A percentile compares a stretch with the other conserved stretches of the same genome.
Conservation (phyloP, 345 rosid genomes). For the Cochlearia excelsa region DNA sequence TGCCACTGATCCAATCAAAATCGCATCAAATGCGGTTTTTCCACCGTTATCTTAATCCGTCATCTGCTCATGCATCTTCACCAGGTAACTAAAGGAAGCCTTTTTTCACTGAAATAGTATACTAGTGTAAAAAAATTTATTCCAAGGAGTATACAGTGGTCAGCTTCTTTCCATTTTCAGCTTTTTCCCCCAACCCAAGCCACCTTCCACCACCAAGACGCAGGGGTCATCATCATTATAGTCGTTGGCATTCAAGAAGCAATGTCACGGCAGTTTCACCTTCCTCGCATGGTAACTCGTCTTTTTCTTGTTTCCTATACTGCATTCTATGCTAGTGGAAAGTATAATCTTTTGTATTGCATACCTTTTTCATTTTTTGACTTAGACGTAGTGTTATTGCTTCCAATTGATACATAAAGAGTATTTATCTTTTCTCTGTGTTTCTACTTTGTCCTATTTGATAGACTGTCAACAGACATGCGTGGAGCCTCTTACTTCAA, state of each 20-base stretch:
- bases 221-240: constrained; percentile 54
- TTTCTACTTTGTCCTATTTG: constrained; percentile 18
- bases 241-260: constrained; percentile 50
- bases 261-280: constrained; percentile 62
- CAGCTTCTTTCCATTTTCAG: constrained; percentile 39
- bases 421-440: constrained; percentile 18
- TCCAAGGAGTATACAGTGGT: constrained; percentile 19
- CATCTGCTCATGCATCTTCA: constrained; percentile 45
- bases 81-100: constrained; percentile 41
- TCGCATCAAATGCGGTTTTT: constrained; percentile 35
- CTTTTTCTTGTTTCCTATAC: constrained; percentile 2
- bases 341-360: background rate
- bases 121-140: constrained; percentile 6
- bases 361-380: background rate
- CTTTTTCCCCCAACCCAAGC: constrained; percentile 41
- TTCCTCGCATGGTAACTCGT: constrained; percentile 54
- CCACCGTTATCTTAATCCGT: constrained; percentile 44
- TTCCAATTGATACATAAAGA: background rate
- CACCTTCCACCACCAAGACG: constrained; percentile 41
- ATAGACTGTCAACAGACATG: constrained; percentile 93
- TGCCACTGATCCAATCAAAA: constrained; percentile 40
- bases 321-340: background rate
- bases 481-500: constrained; percentile 80
- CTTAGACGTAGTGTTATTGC: background rate
- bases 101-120: background rate